Conservation (phyloP, 1,284 basidiomycete species). For the Takashimella tepidaria region DNA sequence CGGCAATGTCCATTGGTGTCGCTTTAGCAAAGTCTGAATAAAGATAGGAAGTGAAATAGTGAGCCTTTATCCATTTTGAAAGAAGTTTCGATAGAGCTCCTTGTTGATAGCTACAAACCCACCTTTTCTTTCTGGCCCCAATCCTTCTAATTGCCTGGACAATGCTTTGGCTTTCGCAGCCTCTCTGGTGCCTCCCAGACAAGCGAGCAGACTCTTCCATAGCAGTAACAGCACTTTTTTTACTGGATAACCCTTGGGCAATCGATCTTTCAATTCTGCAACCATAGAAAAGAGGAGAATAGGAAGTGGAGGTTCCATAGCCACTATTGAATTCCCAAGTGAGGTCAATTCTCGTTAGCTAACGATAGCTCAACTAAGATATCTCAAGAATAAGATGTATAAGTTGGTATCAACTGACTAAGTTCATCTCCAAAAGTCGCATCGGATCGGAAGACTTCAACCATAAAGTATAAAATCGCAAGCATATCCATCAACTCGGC, state of each 20-base stretch:
- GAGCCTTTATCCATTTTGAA: too few species aligned
- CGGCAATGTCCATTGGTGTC: constrained; percentile 79
- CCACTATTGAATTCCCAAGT: constrained; percentile 61
- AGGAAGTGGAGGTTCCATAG: constrained; percentile 87
- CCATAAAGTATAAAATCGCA: constrained; percentile 86
- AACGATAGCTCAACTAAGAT: too few species aligned
- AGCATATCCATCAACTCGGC: constrained; percentile 87
- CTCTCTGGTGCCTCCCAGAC: constrained; percentile 87
- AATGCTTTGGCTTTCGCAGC: constrained; percentile 76
- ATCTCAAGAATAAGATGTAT: too few species aligned
- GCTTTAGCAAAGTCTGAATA: constrained; percentile 63
- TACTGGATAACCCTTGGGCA: constrained; percentile 86
- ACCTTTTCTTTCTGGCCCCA: constrained; percentile 61
- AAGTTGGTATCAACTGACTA: constrained; percentile 69
- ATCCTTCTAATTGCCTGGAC: constrained; percentile 72
- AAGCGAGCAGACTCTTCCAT: constrained; percentile 92
- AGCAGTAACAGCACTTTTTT: constrained; percentile 80
- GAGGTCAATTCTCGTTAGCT: not conserved
- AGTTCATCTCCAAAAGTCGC: constrained; percentile 91
- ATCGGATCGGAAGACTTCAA: constrained; percentile 85
- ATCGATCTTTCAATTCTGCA: constrained; percentile 80
- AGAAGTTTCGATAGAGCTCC: too few species aligned
- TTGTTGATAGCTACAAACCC: too few species aligned
- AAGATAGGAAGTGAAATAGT: not conserved
- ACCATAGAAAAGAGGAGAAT: constrained; percentile 88